phyloP scores from a whole-genome alignment of 2,329 filamentous ascomycete species.

The Apiospora marii region DNA sequence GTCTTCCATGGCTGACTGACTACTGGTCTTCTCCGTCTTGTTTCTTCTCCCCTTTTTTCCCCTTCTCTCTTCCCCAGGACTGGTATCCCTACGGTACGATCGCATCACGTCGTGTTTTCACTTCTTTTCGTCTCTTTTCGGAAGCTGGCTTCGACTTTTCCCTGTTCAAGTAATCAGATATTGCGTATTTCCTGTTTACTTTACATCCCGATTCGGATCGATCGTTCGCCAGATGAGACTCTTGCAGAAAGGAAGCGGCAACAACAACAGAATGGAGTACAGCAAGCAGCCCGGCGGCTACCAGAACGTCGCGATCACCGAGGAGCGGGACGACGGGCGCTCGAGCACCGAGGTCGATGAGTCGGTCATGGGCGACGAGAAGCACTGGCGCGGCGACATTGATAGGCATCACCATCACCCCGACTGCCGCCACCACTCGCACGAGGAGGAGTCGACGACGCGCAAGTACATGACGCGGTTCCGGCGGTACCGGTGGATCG shows the following conservation, averaged over 20 bases:
- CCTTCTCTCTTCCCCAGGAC: background rate
- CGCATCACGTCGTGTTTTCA: background rate
- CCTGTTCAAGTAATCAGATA: background rate
- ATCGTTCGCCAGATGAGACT: background rate
- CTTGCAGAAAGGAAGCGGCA: background rate
- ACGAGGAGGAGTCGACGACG: constrained; percentile 29
- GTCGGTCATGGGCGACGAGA: constrained; percentile 44
- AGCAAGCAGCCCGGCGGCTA: constrained; percentile 31
- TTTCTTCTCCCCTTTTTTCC: background rate
- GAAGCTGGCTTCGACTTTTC: background rate
- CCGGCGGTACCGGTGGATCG: constrained; percentile 40
- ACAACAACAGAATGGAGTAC: constrained; percentile 27
- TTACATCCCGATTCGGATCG: background rate
- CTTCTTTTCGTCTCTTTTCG: no score
- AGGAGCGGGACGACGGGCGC: constrained; percentile 40
- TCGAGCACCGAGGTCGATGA: constrained; percentile 46
- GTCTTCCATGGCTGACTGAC: background rate
- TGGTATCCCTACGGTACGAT: background rate
- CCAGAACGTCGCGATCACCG: constrained; percentile 35
- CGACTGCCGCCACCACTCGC: background rate
- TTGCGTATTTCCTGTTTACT: background rate
- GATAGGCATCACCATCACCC: constrained; percentile 23
- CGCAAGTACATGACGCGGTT: constrained; percentile 30
- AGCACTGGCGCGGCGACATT: constrained; percentile 37
- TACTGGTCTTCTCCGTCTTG: background rate